phyloP scores from a whole-genome alignment of 495 filamentous ascomycete genomes.

The Bryoglossum gracile region DNA sequence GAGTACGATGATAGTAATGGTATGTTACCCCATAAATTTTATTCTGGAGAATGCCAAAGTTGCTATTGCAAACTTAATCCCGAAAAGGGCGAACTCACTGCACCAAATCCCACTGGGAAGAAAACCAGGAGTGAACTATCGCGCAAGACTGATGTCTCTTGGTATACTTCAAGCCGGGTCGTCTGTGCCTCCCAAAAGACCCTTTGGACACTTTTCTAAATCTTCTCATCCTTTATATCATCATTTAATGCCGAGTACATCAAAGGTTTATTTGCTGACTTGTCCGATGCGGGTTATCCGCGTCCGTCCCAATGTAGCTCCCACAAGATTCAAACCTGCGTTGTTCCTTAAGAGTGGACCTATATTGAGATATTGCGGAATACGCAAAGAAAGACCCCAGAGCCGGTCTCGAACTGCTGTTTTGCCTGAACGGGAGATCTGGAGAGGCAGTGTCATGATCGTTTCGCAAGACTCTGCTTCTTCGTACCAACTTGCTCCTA shows the following conservation, averaged over 20 bases:
- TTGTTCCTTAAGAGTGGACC: slow-evolving; percentile 87
- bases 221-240: not conserved
- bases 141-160: not conserved
- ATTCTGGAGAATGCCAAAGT: slow-evolving; percentile 7
- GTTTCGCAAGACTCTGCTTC: slow-evolving; percentile 79
- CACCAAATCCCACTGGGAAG: too few relatives aligned
- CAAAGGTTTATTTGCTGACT: slow-evolving; percentile 25
- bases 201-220: not conserved
- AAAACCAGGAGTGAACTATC: not conserved
- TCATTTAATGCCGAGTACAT: not conserved
- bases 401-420: slow-evolving; percentile 27
- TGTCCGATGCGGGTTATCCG: slow-evolving; percentile 31
- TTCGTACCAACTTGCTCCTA: slow-evolving; percentile 70
- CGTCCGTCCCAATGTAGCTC: slow-evolving; percentile 34
- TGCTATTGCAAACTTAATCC: slow-evolving; percentile 5
- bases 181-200: not conserved
- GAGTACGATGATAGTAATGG: slow-evolving; percentile 45
- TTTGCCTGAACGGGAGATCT: slow-evolving; percentile 57
- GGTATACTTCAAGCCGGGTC: not conserved
- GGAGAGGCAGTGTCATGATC: slow-evolving; percentile 91
- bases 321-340: slow-evolving; percentile 70
- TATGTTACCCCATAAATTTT: slow-evolving; percentile 23
- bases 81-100: not conserved
- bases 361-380: slow-evolving; percentile 80
- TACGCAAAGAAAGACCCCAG: slow-evolving; percentile 46